Conservation (phyloP, 2,329 filamentous ascomycete genomes). For the Trichophyton mentagrophytes region DNA sequence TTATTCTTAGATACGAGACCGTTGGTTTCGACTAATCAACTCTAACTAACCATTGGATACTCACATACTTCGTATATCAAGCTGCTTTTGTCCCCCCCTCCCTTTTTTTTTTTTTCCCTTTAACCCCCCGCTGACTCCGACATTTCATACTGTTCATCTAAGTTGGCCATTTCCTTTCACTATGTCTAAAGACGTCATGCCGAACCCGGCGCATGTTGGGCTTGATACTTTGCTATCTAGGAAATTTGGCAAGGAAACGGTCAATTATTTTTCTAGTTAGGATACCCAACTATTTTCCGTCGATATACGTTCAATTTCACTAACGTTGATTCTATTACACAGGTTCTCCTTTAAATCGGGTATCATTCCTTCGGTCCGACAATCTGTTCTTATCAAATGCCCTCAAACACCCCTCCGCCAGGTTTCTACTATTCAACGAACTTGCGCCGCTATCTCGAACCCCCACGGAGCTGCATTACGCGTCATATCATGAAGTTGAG, state of each 20-base stretch:
- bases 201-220: constrained; percentile 45
- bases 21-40: not conserved
- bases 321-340: not conserved
- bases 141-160: not conserved
- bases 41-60: not conserved
- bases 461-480: constrained; percentile 52
- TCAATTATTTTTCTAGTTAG: constrained; percentile 40
- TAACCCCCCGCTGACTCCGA: no score
- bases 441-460: constrained; percentile 60
- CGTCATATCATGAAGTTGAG: constrained; percentile 55
- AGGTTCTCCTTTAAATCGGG: constrained; percentile 39
- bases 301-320: not conserved
- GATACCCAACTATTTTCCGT: constrained; percentile 1
- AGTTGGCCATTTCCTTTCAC: not conserved
- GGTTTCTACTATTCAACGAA: constrained; percentile 67
- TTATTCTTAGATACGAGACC: not conserved
- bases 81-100: no score
- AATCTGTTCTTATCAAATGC: constrained; percentile 37
- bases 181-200: constrained; percentile 23
- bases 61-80: not conserved
- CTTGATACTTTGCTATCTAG: constrained; percentile 44
- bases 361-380: constrained; percentile 38
- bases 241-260: constrained; percentile 39
- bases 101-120: no score
- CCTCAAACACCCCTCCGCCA: constrained; percentile 35